These are phyloP conservation scores for Ogataea pini DNA, from an alignment of 805 yeast species.

Conservation along the genomic window DNA sequence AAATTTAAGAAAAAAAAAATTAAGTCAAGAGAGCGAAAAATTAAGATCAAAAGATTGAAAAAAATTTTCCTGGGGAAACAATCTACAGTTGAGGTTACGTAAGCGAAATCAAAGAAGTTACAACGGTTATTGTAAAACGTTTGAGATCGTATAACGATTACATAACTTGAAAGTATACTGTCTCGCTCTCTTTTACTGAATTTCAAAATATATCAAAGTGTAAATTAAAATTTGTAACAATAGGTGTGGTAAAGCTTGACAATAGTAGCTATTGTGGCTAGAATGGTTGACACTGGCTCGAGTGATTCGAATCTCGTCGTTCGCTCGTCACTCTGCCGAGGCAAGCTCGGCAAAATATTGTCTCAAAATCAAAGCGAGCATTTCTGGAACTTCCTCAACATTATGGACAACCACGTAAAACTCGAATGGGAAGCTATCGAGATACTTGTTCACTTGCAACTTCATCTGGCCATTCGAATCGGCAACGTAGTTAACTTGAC, in stretches of 20 bases:
- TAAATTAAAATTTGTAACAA: no score
- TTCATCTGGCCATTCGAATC: conserved; percentile 70
- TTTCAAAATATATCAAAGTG: no score
- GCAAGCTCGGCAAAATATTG: conserved; percentile 86
- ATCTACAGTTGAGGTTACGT: no score
- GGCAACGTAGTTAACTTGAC: conserved; percentile 80
- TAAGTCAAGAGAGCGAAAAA: background rate
- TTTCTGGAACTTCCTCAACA: conserved; percentile 86
- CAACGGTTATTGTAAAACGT: no score
- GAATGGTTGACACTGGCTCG: no score
- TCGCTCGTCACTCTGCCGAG: conserved; percentile 12
- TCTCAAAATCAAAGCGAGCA: conserved; percentile 83
- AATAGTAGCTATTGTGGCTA: background rate
- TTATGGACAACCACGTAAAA: conserved; percentile 92
- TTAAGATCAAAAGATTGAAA: conserved; percentile 1
- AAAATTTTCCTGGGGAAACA: background rate
- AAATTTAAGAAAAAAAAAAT: background rate
- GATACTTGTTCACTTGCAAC: conserved; percentile 76
- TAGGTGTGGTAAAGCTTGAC: no score
- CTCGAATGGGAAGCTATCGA: conserved; percentile 95
- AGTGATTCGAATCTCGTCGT: background rate
- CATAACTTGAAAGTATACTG: no score
- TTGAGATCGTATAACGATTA: no score
- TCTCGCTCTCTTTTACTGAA: no score
- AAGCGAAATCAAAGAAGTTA: no score